Base-by-base conservation (phyloP, 139 green algal genomes). In the Chlorella sp. region DNA sequence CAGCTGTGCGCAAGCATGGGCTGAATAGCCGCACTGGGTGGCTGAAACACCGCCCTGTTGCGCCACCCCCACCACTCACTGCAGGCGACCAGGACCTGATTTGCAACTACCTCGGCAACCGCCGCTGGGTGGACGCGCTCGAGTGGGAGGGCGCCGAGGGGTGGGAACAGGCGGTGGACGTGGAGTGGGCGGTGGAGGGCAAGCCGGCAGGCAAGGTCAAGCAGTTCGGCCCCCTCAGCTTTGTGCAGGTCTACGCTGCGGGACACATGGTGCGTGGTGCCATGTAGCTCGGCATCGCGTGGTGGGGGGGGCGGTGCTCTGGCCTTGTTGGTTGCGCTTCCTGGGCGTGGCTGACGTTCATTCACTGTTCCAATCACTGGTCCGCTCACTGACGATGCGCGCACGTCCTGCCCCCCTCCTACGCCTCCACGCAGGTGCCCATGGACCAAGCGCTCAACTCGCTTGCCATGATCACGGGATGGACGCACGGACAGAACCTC, bases 51-150 rank as follows among this genome's bases (percentile, higher is more conserved):
- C n/a, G n/a, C n/a, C n/a, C n/a, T n/a, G n/a, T n/a, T n/a, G n/a
- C 51, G n/a, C n/a, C n/a, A n/a, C n/a, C n/a, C n/a, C n/a, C n/a
- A n/a, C n/a, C n/a, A n/a, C n/a, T n/a, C 35, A 95, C 94, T 79
- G 90, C 84, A 1, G 70, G 88, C 3, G 79, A 88, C 30, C 67
- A 86, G 74, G 91, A 96, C 76, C 79, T 95, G 30, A 96, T 96
- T 67, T 96, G 88, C 83, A 93, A 93, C 80, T 92, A 78, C 71
- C 35, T 87, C 20, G 83, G 83, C 31, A 87, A 88, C 73, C 27
- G 75, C 22, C 62, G 62, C 22, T 95, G 91, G 91, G 86, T 95
- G 34, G 82, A 93, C 60, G 70, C 62, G 42, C 62, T 91, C 77
- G 32, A 87, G 49, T 93, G 88, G 88, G 36, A 74, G 20, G 81